Conservation (phyloP, 164 flowering plant genomes). For the Platanus orientalis region DNA sequence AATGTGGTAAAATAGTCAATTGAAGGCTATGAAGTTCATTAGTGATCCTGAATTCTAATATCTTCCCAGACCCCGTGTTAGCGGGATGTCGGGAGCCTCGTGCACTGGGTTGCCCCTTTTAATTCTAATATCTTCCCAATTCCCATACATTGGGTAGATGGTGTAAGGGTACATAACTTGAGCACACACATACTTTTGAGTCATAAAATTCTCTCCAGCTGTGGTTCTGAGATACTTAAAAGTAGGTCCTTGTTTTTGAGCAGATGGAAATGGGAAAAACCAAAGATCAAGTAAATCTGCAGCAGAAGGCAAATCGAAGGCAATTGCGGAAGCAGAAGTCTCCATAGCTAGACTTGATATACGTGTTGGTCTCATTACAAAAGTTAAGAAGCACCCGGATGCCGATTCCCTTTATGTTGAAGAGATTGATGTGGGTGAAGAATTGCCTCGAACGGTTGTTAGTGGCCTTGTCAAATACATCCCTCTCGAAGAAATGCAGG, state of each 20-base stretch:
- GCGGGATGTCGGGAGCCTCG: too few relatives aligned
- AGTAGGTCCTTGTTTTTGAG: too few relatives aligned
- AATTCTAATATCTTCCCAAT: too few relatives aligned
- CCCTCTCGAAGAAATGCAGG: conserved; percentile 95
- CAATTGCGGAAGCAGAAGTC: conserved; percentile 48
- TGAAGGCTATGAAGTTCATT: too few relatives aligned
- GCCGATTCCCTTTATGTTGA: conserved; percentile 95
- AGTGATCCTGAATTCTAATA: too few relatives aligned
- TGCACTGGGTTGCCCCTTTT: too few relatives aligned
- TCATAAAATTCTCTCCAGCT: neutral
- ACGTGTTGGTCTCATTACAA: conserved; percentile 85
- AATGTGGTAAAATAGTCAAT: too few relatives aligned
- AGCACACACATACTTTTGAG: too few relatives aligned
- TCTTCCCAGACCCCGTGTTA: too few relatives aligned
- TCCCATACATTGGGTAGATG: too few relatives aligned
- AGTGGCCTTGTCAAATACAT: conserved; percentile 95
- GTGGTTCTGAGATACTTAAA: neutral
- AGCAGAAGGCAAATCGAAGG: conserved; percentile 37
- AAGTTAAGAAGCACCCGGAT: conserved; percentile 86
- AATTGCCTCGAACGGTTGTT: conserved; percentile 70
- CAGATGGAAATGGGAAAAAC: conserved; percentile 48
- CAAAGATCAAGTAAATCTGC: conserved; percentile 45
- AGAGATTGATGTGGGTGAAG: conserved; percentile 94
- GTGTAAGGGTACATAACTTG: too few relatives aligned
- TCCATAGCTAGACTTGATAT: conserved; percentile 79